phyloP scores from a whole-genome alignment of 352 stramenopile genomes.

The Peronospora belbahrii region DNA sequence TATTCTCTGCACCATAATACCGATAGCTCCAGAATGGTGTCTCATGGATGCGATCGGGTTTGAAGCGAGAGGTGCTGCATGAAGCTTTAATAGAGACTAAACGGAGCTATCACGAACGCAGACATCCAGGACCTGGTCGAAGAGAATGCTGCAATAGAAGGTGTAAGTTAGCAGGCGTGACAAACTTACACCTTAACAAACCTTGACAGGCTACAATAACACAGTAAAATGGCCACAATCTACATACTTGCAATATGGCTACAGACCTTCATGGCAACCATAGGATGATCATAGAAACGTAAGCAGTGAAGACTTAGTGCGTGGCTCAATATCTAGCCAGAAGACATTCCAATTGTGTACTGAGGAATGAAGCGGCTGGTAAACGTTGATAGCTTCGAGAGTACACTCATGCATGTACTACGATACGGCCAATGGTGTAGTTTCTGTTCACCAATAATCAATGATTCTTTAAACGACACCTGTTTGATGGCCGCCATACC shows the following conservation, averaged over 20 bases:
- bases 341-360: too few species aligned
- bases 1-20: slow-evolving; percentile 43
- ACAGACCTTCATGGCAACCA: slow-evolving; percentile 50
- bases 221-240: slow-evolving; percentile 1
- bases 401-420: too few species aligned
- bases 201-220: too few species aligned
- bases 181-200: background rate
- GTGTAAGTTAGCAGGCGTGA: background rate
- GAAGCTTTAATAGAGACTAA: slow-evolving; percentile 70
- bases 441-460: too few species aligned
- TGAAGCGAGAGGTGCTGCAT: slow-evolving; percentile 64
- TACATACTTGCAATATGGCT: too few species aligned
- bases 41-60: slow-evolving; percentile 50
- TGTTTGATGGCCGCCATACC: too few species aligned
- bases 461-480: too few species aligned
- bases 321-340: slow-evolving; percentile 13
- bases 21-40: slow-evolving; percentile 56
- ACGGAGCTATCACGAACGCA: slow-evolving; percentile 69
- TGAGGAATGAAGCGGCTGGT: too few species aligned
- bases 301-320: slow-evolving; percentile 59
- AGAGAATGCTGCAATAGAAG: slow-evolving; percentile 45
- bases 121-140: slow-evolving; percentile 77
- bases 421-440: too few species aligned
- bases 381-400: too few species aligned
- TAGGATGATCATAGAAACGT: slow-evolving; percentile 70